Base-by-base conservation (phyloP, 768 basidiomycete species). In the Austroboletus festivus region DNA sequence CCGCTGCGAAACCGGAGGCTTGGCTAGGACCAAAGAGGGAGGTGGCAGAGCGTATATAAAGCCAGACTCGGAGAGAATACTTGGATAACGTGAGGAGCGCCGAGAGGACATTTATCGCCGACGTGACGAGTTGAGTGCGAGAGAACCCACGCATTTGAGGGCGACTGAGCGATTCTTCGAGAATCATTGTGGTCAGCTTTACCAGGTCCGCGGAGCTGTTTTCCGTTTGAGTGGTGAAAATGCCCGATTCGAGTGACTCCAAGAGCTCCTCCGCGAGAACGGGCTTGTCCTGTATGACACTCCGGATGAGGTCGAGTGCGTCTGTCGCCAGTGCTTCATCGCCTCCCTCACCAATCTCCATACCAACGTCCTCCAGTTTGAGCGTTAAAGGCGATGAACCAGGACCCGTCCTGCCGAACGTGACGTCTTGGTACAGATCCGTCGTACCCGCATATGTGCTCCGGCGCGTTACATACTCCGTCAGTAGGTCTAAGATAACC, bases 41-140 rank as follows among this genome's bases (percentile, higher is more conserved):
- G 0, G 79, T 73, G 0, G 91, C 86, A 5, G 87, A 86, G 12
- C 91, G 83, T 18, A 94, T 79, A 58, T 88, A 93, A 10, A 92
- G 72, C 93, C 92, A 95, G 20, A 94, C 88, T 2, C 86, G 79
- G 54, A 82, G 81, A n/a, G 89, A 86, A 59, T 86, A 86, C 38
- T 73, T 75, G 1, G 87, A 88, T 12, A 89, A 69, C 1, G 83
- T 79, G 30, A 93, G 76, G 24, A 94, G 75, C 0, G 85, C 85
- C 4, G 88, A 77, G 18, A 95, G 77, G 12, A 94, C 84, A 45
- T 83, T 87, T 72, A 95, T 79, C 4, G 89, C 82, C 8, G 87
- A 89, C 3, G 86, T 86, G 52, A 90, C 84, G 51, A 91, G 74
- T 35, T 79, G 77, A 1, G 80, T 76, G 18, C 78, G 75, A 19